Evolutionary conservation across 1,139 yeast genomes (phyloP), one percentile per base, ranked within the genome.

Genomic region (Yamadazyma friedrichii): DNA sequence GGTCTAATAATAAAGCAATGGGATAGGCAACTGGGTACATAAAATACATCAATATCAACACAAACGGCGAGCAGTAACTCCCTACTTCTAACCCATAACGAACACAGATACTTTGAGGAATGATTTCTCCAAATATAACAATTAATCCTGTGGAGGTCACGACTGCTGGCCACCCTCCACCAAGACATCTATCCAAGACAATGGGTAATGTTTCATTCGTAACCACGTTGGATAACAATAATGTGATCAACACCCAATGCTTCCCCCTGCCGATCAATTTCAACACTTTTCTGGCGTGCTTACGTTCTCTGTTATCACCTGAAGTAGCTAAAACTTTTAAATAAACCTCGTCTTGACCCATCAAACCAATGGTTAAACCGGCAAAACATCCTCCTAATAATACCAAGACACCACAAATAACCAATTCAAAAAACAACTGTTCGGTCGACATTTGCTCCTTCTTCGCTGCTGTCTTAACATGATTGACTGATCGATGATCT

Each of bases 131-230:
- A 64, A 93, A 93, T 16, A 93, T 78, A 40, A 93, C 98, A 59
- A 93, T 93, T 26, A 93, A 80, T 2, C 87, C 93, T 1, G 98
- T 91, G 11, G 97, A 85, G 9, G 93, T 77, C 16, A 89, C 89
- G 36, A 93, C 96, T 1, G 98, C 98, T 11, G 95, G 93, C 88
- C 96, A 86, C 2, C 98, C 98, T 34, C 98, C 98, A 36, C 98
- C 98, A 22, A 93, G 76, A 55, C 91, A 85, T 43, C 95, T 75
- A 60, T 93, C 98, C 49, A 93, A 75, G 13, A 93, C 95, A 54
- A 93, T 93, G 2, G 98, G 98, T 46, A 93, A 74, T 1, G 97
- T 84, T 62, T 93, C 98, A 62, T 93, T 93, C 38, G 98, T 93
- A 59, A 93, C 88, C 39, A 93, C 98, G 57, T 93, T 93, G 17